These are phyloP conservation scores for Skeletonema tropicum DNA, from an alignment of 108 stramenopile genomes.

Conservation along the genomic window DNA sequence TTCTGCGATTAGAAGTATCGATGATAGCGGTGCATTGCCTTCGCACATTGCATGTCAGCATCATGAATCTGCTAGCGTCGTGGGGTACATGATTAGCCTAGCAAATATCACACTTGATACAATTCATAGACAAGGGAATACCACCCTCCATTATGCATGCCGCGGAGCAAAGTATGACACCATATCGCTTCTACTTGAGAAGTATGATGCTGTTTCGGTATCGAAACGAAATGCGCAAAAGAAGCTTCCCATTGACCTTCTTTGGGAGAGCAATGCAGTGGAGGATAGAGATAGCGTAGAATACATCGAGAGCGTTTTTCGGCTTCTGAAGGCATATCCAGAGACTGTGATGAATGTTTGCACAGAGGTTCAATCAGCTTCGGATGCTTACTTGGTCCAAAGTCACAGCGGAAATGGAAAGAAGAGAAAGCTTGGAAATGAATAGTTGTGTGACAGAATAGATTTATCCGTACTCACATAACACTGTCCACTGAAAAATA, in stretches of 20 bases:
- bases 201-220: neutral
- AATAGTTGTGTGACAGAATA: too few species aligned
- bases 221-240: neutral
- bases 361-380: neutral
- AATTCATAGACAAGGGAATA: too few species aligned
- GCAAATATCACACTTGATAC: too few species aligned
- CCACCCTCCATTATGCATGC: too few species aligned
- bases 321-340: neutral
- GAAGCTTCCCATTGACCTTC: conserved; percentile 5
- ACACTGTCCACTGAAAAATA: too few species aligned
- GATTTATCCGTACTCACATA: too few species aligned
- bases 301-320: neutral
- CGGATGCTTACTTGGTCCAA: neutral
- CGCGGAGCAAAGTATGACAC: neutral
- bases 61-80: too few species aligned
- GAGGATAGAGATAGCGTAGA: neutral
- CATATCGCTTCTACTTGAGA: neutral
- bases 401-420: neutral
- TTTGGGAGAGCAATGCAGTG: neutral
- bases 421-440: neutral
- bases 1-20: too few species aligned
- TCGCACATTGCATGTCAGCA: too few species aligned
- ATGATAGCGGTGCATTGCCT: too few species aligned
- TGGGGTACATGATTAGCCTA: too few species aligned
- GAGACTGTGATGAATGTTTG: neutral